These are phyloP conservation scores for Apodospora peruviana DNA, from an alignment of 495 filamentous ascomycete species.

Conservation along the genomic window DNA sequence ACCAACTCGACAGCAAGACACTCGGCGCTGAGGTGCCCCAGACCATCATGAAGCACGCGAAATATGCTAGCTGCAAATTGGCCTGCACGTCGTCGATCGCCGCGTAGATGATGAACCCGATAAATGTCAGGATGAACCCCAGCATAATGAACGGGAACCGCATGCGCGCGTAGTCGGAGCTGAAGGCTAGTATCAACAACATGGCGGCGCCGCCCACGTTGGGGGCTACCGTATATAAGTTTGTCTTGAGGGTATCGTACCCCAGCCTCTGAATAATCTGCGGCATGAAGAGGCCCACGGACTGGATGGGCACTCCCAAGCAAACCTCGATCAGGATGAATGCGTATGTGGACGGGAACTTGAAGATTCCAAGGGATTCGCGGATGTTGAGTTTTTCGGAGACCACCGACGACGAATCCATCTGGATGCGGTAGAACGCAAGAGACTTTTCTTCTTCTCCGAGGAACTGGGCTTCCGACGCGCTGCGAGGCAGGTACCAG, in stretches of 20 bases:
- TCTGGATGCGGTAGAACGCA: slow-evolving; percentile 67
- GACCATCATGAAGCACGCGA: slow-evolving; percentile 77
- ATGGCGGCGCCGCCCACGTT: slow-evolving; percentile 64
- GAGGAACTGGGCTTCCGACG: slow-evolving; percentile 59
- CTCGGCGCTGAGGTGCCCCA: slow-evolving; percentile 60
- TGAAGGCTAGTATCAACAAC: slow-evolving; percentile 64
- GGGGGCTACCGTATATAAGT: slow-evolving; percentile 71
- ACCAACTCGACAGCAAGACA: slow-evolving; percentile 55
- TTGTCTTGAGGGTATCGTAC: slow-evolving; percentile 62
- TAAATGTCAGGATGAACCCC: slow-evolving; percentile 67
- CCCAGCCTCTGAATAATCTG: slow-evolving; percentile 64
- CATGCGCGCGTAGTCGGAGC: slow-evolving; percentile 57
- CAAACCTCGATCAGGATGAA: slow-evolving; percentile 68
- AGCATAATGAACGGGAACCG: slow-evolving; percentile 69
- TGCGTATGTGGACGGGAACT: slow-evolving; percentile 53
- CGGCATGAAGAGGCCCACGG: slow-evolving; percentile 65
- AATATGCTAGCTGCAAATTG: slow-evolving; percentile 62
- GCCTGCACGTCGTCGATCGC: slow-evolving; percentile 58
- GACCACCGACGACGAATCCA: slow-evolving; percentile 66
- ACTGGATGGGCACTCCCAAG: slow-evolving; percentile 70
- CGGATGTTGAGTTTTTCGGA: slow-evolving; percentile 63
- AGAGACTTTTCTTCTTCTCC: slow-evolving; percentile 59
- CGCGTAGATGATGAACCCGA: slow-evolving; percentile 71
- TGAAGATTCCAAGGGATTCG: slow-evolving; percentile 61
- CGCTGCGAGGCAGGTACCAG: slow-evolving; percentile 63